Base-by-base conservation (phyloP, 2,329 filamentous ascomycete genomes). In the Decorospora gaudefroyi region DNA sequence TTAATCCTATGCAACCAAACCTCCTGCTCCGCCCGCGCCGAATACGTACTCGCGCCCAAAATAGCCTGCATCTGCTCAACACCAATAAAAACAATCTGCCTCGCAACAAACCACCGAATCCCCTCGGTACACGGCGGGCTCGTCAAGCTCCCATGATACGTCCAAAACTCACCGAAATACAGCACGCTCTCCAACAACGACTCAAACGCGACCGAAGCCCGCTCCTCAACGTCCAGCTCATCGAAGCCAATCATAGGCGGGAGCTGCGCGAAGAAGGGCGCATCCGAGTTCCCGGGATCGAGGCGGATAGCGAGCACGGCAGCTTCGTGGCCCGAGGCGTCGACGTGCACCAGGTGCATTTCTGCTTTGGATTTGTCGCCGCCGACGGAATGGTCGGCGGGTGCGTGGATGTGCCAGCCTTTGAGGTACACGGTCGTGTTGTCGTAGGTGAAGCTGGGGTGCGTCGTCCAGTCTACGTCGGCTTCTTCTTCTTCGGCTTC, bases 351-450 rank as follows among this genome's bases (percentile, higher is more conserved):
- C 25, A 76, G 67, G 56, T 79, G 77, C 13, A 79, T 59, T 51
- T 79, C 77, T 23, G 75, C 74, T 46, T 72, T 74, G 23, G 69
- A 65, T 23, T 71, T 69, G 25, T 70, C 62, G 22, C 72, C 72
- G 32, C 71, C 64, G 3, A 79, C 68, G 2, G 69, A 66, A 57
- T 80, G 77, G 43, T 79, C 77, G 4, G 75, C 75, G 0, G 77
- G 77, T 0, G 75, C 57, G 53, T 80, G 77, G 34, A 78, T 74
- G 63, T 79, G 77, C 75, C 76, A 79, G 32, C 75, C 74, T 27
- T 64, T 69, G 6, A 79, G 65, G 55, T 76, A 79, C 15, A 75
- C 67, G 1, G 73, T 78, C 46, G 71, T 63, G 57, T 76, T 72
- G 38, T 77, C 74, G 57, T 72, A 78, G 1, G 63, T 69, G 44